These are phyloP conservation scores for Globisporangium spiculum DNA, from an alignment of 352 stramenopile species.

Conservation along the genomic window DNA sequence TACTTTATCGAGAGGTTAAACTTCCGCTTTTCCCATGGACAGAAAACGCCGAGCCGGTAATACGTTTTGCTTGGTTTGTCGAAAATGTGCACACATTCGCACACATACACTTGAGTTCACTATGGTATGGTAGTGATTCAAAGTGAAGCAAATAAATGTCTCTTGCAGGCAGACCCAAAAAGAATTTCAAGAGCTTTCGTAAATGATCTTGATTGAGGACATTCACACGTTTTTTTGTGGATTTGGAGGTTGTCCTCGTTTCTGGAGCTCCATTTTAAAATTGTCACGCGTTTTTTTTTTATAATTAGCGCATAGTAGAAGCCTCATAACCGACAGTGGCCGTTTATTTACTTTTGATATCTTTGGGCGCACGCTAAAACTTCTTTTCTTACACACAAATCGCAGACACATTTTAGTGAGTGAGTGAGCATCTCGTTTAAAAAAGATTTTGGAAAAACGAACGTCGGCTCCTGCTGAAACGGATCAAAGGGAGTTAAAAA, in stretches of 20 bases:
- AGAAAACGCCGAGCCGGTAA: background rate
- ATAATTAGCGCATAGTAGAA: background rate
- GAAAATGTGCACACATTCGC: background rate
- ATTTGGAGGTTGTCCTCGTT: too few species aligned
- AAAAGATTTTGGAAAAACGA: too few species aligned
- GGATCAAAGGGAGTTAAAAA: conserved; percentile 5
- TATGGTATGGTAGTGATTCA: too few species aligned
- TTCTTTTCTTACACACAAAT: background rate
- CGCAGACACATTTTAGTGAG: background rate
- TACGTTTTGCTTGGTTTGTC: background rate
- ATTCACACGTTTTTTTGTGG: too few species aligned
- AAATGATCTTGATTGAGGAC: too few species aligned
- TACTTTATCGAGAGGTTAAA: conserved; percentile 9
- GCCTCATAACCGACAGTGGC: background rate
- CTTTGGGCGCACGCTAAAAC: background rate
- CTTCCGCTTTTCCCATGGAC: background rate
- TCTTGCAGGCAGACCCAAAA: too few species aligned
- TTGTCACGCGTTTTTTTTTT: too few species aligned
- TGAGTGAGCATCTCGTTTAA: too few species aligned
- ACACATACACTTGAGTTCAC: background rate
- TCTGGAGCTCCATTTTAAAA: too few species aligned
- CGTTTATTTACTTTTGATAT: background rate
- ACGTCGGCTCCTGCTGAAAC: conserved; percentile 4
- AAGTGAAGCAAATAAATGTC: too few species aligned
- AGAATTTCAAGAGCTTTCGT: too few species aligned